These are phyloP conservation scores for Daldinia sp. DNA, from an alignment of 2,329 filamentous ascomycete species.

Conservation along the genomic window DNA sequence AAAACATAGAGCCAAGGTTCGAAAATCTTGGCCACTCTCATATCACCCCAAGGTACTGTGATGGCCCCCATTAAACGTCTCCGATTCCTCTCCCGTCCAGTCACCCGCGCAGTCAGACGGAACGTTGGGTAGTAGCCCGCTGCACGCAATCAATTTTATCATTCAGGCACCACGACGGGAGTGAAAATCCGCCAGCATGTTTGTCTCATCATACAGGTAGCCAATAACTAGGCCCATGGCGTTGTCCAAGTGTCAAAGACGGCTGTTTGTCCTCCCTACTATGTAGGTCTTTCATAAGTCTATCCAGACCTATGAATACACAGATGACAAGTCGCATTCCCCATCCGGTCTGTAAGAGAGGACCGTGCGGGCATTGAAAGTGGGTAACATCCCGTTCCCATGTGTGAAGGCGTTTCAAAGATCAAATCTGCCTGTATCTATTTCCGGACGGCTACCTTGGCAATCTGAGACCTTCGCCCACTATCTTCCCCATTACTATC, in stretches of 20 bases:
- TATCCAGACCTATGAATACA: too few species aligned
- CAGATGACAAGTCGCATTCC: slow-evolving; percentile 10
- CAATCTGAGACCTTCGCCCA: slow-evolving; percentile 15
- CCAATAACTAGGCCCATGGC: slow-evolving; percentile 18
- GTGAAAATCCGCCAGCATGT: slow-evolving; percentile 18
- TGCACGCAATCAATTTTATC: slow-evolving; percentile 31
- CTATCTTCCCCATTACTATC: slow-evolving; percentile 1
- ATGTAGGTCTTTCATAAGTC: neutral
- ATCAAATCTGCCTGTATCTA: slow-evolving; percentile 11
- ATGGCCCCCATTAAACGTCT: neutral
- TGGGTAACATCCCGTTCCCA: slow-evolving; percentile 32
- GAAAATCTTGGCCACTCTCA: neutral
- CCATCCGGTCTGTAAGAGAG: slow-evolving; percentile 10
- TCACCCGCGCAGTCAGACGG: slow-evolving; percentile 22
- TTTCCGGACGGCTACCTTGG: slow-evolving; percentile 22
- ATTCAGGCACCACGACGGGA: slow-evolving; percentile 29
- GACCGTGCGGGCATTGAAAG: slow-evolving; percentile 20
- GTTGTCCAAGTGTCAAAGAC: too few species aligned
- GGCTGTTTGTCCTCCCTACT: too few species aligned
- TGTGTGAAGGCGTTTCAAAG: slow-evolving; percentile 32
- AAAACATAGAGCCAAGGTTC: slow-evolving; percentile 15
- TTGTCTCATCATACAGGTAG: slow-evolving; percentile 11
- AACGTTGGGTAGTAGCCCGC: slow-evolving; percentile 29
- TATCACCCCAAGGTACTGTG: slow-evolving; percentile 7
- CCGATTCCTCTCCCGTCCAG: slow-evolving; percentile 16